Percentiles rank a stretch among this genome's conserved stretches.
Evolutionary conservation across 2,329 filamentous ascomycete species (phyloP).

Genomic region (Pseudogymnoascus sp.): DNA sequence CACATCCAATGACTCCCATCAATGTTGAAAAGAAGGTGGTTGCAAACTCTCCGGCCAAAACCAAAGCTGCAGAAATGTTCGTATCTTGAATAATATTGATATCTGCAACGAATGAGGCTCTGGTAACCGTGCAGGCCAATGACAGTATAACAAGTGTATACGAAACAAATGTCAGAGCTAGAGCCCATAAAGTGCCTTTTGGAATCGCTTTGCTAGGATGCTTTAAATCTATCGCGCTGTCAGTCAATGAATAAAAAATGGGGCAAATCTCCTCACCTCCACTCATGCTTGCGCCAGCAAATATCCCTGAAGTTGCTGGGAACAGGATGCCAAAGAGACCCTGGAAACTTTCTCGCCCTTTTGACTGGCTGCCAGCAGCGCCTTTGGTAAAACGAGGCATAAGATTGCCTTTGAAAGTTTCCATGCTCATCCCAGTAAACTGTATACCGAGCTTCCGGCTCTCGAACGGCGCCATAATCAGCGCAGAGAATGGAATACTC

Average conservation of each 20-base stretch:
- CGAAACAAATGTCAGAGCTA: slow-evolving; percentile 66
- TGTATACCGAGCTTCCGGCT: slow-evolving; percentile 56
- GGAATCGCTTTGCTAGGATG: slow-evolving; percentile 81
- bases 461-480: slow-evolving; percentile 61
- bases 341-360: slow-evolving; percentile 63
- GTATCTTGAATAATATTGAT: slow-evolving; percentile 74
- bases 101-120: slow-evolving; percentile 64
- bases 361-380: slow-evolving; percentile 53
- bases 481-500: slow-evolving; percentile 74
- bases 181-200: slow-evolving; percentile 71
- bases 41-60: slow-evolving; percentile 75
- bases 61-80: slow-evolving; percentile 66
- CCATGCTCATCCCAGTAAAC: slow-evolving; percentile 69
- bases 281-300: slow-evolving; percentile 80
- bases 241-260: background rate
- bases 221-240: slow-evolving; percentile 49
- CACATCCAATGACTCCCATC: slow-evolving; percentile 80
- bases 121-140: slow-evolving; percentile 68
- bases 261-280: slow-evolving; percentile 35
- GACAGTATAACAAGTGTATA: slow-evolving; percentile 73
- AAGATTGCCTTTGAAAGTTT: slow-evolving; percentile 68
- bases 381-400: slow-evolving; percentile 59
- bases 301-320: slow-evolving; percentile 54
- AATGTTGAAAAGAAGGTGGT: slow-evolving; percentile 78
- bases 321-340: slow-evolving; percentile 82